A percentile compares a stretch with the other conserved stretches of the same genome.
phyloP scores from a whole-genome alignment of 2,329 filamentous ascomycete species.

The Neoscytalidium dimidiatum region DNA sequence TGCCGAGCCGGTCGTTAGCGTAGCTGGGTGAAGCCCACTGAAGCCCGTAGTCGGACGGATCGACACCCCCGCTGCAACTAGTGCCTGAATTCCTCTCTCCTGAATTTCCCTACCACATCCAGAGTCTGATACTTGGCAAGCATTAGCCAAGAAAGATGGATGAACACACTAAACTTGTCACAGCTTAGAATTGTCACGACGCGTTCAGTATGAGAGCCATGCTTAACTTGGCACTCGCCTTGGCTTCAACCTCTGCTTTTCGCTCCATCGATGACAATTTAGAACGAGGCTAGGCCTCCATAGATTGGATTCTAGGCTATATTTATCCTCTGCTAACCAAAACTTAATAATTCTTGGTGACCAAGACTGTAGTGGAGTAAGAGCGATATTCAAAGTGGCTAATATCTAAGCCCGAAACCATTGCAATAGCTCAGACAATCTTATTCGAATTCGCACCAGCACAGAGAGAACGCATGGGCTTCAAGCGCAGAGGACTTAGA shows the following conservation, averaged over 20 bases:
- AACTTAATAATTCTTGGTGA: too few relatives aligned
- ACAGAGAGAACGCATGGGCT: too few relatives aligned
- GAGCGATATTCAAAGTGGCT: too few relatives aligned
- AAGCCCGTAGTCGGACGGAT: neutral
- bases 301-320: too few relatives aligned
- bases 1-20: neutral
- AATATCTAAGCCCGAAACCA: too few relatives aligned
- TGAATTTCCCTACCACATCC: neutral
- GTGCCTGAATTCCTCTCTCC: neutral
- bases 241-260: neutral
- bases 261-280: neutral
- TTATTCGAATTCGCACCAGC: too few relatives aligned
- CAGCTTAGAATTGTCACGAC: neutral
- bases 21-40: neutral
- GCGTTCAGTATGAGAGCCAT: neutral
- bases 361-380: too few relatives aligned
- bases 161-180: neutral
- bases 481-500: too few relatives aligned
- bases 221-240: neutral
- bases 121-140: neutral
- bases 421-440: too few relatives aligned
- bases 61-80: neutral
- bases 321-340: too few relatives aligned
- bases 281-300: too few relatives aligned
- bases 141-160: neutral